Conservation (phyloP, 2,329 filamentous ascomycete genomes). For the Penicillium hordei region DNA sequence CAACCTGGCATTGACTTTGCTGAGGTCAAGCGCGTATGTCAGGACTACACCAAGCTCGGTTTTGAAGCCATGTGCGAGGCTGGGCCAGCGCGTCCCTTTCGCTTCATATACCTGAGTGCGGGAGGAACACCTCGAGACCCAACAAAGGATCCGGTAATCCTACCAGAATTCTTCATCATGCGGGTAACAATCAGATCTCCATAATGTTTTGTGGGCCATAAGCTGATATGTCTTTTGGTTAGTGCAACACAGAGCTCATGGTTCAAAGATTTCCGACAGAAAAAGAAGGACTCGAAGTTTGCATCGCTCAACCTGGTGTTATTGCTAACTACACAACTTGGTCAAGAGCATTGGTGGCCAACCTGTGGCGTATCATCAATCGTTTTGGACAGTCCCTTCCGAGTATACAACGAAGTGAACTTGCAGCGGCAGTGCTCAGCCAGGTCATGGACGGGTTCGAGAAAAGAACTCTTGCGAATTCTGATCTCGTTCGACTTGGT, state of each 20-base stretch:
- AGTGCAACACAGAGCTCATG: conserved; percentile 15
- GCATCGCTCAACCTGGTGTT: conserved; percentile 12
- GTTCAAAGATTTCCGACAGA: conserved; percentile 4
- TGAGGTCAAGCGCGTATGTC: conserved; percentile 44
- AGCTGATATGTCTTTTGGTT: neutral
- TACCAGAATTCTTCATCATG: conserved; percentile 14
- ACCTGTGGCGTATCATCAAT: neutral
- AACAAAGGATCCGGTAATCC: conserved; percentile 37
- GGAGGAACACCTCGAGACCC: conserved; percentile 47
- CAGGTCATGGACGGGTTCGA: conserved; percentile 11
- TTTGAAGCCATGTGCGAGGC: conserved; percentile 40
- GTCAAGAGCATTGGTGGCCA: conserved; percentile 1
- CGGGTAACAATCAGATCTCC: neutral
- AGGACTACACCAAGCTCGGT: conserved; percentile 37
- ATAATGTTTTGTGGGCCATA: neutral
- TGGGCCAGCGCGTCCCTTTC: conserved; percentile 36
- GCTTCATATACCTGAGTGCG: conserved; percentile 55
- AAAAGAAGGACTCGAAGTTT: conserved; percentile 1
- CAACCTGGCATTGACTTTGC: conserved; percentile 36
- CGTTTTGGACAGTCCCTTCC: conserved; percentile 4
- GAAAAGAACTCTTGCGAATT: conserved; percentile 18
- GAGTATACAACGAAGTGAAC: conserved; percentile 4
- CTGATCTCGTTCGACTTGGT: conserved; percentile 11
- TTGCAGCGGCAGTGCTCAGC: conserved; percentile 8
- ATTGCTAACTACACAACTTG: conserved; percentile 7